phyloP scores from a whole-genome alignment of 495 filamentous ascomycete species.

The Xylaria flabelliformis region DNA sequence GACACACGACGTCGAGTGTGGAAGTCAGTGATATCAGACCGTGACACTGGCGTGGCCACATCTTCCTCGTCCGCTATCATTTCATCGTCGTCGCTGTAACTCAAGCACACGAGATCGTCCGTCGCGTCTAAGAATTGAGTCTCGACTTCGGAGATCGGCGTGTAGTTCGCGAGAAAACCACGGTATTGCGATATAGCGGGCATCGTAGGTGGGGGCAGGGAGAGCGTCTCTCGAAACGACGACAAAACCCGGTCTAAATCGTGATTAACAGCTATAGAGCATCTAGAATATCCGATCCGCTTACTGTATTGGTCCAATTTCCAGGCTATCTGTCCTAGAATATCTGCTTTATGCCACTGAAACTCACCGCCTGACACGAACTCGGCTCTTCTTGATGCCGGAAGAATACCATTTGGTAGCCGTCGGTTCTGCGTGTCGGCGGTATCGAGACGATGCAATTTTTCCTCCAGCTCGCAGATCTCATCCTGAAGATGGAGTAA shows the following conservation, averaged over 20 bases:
- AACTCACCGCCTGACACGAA: constrained; percentile 71
- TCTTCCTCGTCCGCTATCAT: constrained; percentile 23
- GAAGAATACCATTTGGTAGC: constrained; percentile 58
- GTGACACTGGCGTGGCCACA: constrained; percentile 30
- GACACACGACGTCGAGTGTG: constrained; percentile 29
- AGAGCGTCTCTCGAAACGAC: constrained; percentile 66
- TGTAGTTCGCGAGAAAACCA: constrained; percentile 65
- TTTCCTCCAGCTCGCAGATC: constrained; percentile 77
- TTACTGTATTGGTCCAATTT: constrained; percentile 88
- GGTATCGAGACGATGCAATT: constrained; percentile 73
- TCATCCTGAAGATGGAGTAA: constrained; percentile 89
- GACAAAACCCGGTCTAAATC: constrained; percentile 71
- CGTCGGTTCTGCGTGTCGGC: constrained; percentile 71
- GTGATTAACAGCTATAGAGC: constrained; percentile 24
- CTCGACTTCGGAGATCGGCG: constrained; percentile 70
- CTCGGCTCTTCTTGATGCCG: constrained; percentile 71
- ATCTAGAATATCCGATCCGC: constrained; percentile 38
- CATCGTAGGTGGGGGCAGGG: constrained; percentile 59
- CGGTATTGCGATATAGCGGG: constrained; percentile 70
- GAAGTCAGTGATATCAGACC: constrained; percentile 27
- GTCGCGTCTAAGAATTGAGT: constrained; percentile 69
- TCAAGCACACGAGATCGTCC: constrained; percentile 69
- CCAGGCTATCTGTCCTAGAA: constrained; percentile 71
- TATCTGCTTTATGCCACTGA: constrained; percentile 71
- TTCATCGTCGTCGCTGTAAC: constrained; percentile 34